phyloP scores from a whole-genome alignment of 345 rosid genomes.

The Eucalyptus cloeziana region DNA sequence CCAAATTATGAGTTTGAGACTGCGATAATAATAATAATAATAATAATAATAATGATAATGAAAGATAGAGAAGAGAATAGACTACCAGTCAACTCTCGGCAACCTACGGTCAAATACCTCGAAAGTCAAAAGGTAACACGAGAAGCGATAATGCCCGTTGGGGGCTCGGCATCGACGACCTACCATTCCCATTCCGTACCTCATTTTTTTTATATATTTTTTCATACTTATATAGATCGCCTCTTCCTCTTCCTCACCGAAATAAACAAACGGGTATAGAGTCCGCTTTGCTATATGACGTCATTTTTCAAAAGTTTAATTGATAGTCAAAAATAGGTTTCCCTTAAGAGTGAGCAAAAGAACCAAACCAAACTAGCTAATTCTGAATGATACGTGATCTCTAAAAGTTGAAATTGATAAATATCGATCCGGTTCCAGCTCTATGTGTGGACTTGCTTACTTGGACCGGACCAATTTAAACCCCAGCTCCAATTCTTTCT shows the following conservation, averaged over 20 bases:
- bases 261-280: background rate
- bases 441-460: background rate
- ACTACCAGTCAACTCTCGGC: background rate
- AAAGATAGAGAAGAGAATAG: background rate
- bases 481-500: background rate
- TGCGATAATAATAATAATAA: background rate
- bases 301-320: background rate
- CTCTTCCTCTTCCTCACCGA: background rate
- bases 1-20: background rate
- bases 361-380: too few species aligned
- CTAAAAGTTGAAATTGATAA: background rate
- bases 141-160: background rate
- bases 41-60: background rate
- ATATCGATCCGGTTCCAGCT: background rate
- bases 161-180: background rate
- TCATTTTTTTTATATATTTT: background rate
- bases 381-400: accelerated
- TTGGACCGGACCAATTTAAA: background rate
- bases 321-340: background rate
- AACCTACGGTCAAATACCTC: background rate
- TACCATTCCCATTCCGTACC: background rate
- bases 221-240: background rate
- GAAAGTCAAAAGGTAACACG: background rate
- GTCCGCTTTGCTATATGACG: background rate
- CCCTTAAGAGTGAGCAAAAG: background rate